Base-by-base conservation (phyloP, 129 eudicot species). In the Chrysanthemum makinoi region DNA sequence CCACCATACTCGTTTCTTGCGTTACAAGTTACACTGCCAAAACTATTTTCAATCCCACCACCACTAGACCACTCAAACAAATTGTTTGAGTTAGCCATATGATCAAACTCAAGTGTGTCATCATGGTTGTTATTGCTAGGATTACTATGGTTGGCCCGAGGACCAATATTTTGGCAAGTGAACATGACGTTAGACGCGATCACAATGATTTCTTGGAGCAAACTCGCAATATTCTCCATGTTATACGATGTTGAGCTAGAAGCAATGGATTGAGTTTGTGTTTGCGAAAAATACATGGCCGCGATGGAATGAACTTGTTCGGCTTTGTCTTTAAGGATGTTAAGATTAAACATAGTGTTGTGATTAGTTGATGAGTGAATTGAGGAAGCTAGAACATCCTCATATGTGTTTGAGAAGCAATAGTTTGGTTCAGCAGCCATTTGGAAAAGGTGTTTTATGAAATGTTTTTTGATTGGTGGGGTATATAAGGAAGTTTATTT, bases 181-280 rank as follows among this genome's bases (percentile, higher is more conserved):
- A 84, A 88, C 96, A 91, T 76, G 83, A 86, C 77, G 9, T 88
- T 82, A 2, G 96, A 91, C 2, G 96, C 92, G 22, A 88, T 82
- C 16, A 65, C 74, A 24, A 91, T 83, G 71, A 91, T 91, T 58
- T 91, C 97, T 81, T 91, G 96, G 26, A 91, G 83, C 65, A 91
- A 75, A 39, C 80, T 69, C 62, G 76, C 81, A 63, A 91, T 74
- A 73, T 48, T 83, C 2, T 83, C 81, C 28, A 79, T 53, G 72
- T 75, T 65, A 30, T 78, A 24, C 16, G 60, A 77, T 10, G 66
- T 62, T 11, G 71, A n/a, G 65, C 46, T 53, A 5, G 66, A 66
- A 46, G 73, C 72, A 56, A 71, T 33, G 18, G 96, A 72, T 79
- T 76, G 79, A 26, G 68, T 77, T 12, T 82, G 75, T 6, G 82